Evolutionary conservation across 495 filamentous ascomycete genomes (phyloP).

Genomic region (Astrocystis sublimbata): DNA sequence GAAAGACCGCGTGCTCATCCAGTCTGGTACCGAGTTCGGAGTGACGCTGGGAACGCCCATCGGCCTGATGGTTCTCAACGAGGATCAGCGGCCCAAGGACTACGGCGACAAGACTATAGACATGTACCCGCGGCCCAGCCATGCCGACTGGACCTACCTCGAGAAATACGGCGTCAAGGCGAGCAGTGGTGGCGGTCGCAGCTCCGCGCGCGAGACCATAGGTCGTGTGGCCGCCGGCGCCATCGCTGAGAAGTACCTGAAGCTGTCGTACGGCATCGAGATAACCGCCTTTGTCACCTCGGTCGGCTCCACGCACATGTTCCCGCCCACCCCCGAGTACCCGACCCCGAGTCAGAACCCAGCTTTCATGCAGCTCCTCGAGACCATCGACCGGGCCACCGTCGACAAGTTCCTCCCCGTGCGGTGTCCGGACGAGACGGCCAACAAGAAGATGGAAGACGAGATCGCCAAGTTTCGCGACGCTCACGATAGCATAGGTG

Average conservation of each 20-base stretch:
- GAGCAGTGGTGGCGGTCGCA: slow-evolving; percentile 86
- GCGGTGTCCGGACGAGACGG: slow-evolving; percentile 74
- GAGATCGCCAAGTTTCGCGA: slow-evolving; percentile 80
- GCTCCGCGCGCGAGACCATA: slow-evolving; percentile 92
- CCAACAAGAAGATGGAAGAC: slow-evolving; percentile 71
- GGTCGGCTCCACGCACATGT: slow-evolving; percentile 80
- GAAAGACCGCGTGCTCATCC: slow-evolving; percentile 88
- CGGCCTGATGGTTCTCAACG: slow-evolving; percentile 80
- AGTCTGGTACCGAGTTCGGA: slow-evolving; percentile 92
- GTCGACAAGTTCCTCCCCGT: slow-evolving; percentile 85
- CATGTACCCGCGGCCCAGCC: slow-evolving; percentile 83
- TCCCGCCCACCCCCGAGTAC: slow-evolving; percentile 74
- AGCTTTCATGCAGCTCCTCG: slow-evolving; percentile 73
- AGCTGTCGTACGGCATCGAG: slow-evolving; percentile 76
- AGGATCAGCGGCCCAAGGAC: slow-evolving; percentile 93
- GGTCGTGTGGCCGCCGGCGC: slow-evolving; percentile 91
- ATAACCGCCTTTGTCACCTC: slow-evolving; percentile 90
- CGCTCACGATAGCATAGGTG: slow-evolving; percentile 86
- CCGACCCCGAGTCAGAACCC: slow-evolving; percentile 79
- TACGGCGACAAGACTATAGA: slow-evolving; percentile 93
- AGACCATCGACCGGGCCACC: slow-evolving; percentile 70
- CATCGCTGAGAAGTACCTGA: slow-evolving; percentile 92
- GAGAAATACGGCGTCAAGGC: slow-evolving; percentile 98
- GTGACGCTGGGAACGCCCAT: slow-evolving; percentile 93
- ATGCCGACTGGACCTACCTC: slow-evolving; percentile 96